These are phyloP conservation scores for Penicillium sp. DNA, from an alignment of 2,329 filamentous ascomycete species.

Conservation along the genomic window DNA sequence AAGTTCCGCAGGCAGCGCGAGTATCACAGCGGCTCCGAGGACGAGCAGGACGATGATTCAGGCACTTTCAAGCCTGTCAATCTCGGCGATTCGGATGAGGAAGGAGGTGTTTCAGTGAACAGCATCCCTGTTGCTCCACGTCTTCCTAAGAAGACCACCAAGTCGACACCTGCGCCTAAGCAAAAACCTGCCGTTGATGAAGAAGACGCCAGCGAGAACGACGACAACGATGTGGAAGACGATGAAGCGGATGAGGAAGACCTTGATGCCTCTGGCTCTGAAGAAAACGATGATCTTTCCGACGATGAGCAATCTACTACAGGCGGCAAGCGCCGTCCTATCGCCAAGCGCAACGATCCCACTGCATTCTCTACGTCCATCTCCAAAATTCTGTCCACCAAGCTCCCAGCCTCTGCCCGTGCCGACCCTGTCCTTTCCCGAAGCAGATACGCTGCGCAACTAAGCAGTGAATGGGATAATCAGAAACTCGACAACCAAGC, in stretches of 20 bases:
- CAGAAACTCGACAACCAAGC: constrained; percentile 82
- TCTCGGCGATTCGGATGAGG: constrained; percentile 55
- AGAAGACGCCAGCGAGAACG: constrained; percentile 34
- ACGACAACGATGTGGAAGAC: constrained; percentile 41
- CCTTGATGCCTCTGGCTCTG: constrained; percentile 49
- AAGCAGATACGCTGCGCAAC: constrained; percentile 74
- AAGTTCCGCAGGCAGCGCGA: constrained; percentile 67
- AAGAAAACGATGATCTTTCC: constrained; percentile 44
- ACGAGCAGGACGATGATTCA: constrained; percentile 56
- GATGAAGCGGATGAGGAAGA: constrained; percentile 42
- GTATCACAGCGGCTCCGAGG: constrained; percentile 68
- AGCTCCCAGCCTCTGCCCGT: constrained; percentile 80
- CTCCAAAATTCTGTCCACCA: constrained; percentile 88
- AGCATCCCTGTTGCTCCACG: constrained; percentile 20
- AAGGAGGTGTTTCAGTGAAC: constrained; percentile 29
- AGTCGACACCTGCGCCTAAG: constrained; percentile 20
- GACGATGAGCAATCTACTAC: constrained; percentile 51
- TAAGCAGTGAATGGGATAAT: constrained; percentile 75
- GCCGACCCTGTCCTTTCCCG: constrained; percentile 90
- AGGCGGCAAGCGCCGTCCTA: constrained; percentile 45
- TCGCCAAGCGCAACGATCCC: constrained; percentile 85
- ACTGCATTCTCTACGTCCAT: constrained; percentile 90
- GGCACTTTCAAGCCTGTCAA: constrained; percentile 58
- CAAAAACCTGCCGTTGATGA: constrained; percentile 30
- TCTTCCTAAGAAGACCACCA: constrained; percentile 13